Base-by-base conservation (phyloP, 305 asterid species). In the Fraxinus velutina region DNA sequence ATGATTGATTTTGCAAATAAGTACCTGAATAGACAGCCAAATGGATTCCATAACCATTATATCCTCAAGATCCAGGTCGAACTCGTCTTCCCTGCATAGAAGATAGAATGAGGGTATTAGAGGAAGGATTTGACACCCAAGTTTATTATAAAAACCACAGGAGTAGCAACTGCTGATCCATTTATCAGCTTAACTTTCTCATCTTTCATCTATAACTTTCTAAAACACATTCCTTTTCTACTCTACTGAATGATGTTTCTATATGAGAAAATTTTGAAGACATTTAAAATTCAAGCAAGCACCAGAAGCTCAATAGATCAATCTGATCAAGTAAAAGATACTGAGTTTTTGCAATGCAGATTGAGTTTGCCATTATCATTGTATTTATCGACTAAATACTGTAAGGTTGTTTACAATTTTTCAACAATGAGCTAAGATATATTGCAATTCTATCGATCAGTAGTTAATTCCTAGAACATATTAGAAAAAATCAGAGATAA, bases 41-140 rank as follows among this genome's bases (percentile, higher is more conserved):
- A 96, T 92, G 87, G 98, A 97, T 88, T 94, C 98, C 98, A 94
- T 96, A 80, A 96, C 98, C 99, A 96, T 96, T 84, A 96, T 93
- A 85, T 94, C 98, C 90, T 96, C 98, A 55, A 96, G 98, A 90
- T 94, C 98, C 85, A 94, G 86, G 90, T 96, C 97, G 83, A 96
- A 94, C 50, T 90, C 98, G 2, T 93, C 98, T 74, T 93, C 98
- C 93, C 99, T 96, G 92, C 84, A 81, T 80, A 24, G 83, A 15
- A 74, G 73, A 52, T 36, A 71, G 77, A 75, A 75, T 78, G 77
- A 76, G 80, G 36, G 24, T 83, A 85, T 52, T 21, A 47, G 55
- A 44, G 29, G 84, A 68, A 42, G 82, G 37, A 57, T 42, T 71
- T 76, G 64, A 24, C 73, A 37, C 22, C 73, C 57, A 29, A 37